Conservation (phyloP, 2,329 filamentous ascomycete genomes). For the Achaetomium macrosporum region DNA sequence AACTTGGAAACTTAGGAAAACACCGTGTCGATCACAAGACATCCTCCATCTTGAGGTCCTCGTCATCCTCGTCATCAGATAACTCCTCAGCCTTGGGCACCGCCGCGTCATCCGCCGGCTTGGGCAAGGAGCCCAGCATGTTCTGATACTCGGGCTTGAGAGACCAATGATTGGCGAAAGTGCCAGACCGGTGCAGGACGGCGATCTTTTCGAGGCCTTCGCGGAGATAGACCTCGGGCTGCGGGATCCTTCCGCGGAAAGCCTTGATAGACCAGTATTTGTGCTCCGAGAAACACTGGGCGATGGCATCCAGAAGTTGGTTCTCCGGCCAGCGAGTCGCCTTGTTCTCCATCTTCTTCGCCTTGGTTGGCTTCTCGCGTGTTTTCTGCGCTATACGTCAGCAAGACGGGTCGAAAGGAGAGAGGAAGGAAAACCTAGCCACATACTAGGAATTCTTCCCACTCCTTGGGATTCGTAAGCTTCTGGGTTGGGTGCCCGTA, state of each 20-base stretch:
- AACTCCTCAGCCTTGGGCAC: conserved; percentile 47
- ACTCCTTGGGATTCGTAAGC: conserved; percentile 33
- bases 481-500: conserved; percentile 23
- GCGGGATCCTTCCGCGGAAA: conserved; percentile 68
- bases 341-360: conserved; percentile 70
- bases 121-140: conserved; percentile 33
- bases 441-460: conserved; percentile 54
- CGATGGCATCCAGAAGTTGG: conserved; percentile 80
- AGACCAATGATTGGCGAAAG: conserved; percentile 81
- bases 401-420: not conserved
- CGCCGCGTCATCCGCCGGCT: conserved; percentile 47
- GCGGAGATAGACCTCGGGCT: conserved; percentile 91
- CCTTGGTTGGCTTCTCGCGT: conserved; percentile 43
- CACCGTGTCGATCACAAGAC: conserved; percentile 35
- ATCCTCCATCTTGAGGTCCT: conserved; percentile 72
- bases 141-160: conserved; percentile 61
- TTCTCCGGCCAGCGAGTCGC: conserved; percentile 83
- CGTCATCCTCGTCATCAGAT: conserved; percentile 58
- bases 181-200: conserved; percentile 72
- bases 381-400: conserved; percentile 43
- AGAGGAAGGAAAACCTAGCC: not conserved
- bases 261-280: conserved; percentile 93
- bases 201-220: conserved; percentile 79
- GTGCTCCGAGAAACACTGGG: conserved; percentile 76
- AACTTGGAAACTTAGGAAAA: not conserved